Base-by-base conservation (phyloP, 2,329 filamentous ascomycete genomes). In the Diplodia scrobiculata region DNA sequence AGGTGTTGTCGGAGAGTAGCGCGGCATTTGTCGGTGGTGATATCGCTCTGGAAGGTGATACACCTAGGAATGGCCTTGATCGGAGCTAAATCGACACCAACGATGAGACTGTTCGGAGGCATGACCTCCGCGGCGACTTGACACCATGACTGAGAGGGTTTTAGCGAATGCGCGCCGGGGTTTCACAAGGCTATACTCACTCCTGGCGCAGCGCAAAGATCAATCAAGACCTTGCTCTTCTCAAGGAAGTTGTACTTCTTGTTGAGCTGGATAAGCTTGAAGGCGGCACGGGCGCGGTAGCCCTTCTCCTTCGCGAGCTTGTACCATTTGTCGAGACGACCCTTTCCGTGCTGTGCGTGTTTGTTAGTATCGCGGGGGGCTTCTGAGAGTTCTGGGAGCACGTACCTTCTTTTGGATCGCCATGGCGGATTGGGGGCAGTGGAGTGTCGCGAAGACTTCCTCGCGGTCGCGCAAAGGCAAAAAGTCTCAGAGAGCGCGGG, bases 161-260 rank as follows among this genome's bases (percentile, higher is more conserved):
- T 66, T 38, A 66, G 65, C 50, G 21, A 32, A n/a, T 14, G 32
- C 10, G 41, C 19, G 29, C 27, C 17, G 10, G 9, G 2, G 32
- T 54, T 10, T 5, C 10, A 21, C 7, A 6, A 27, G 38, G 59
- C 68, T n/a, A 19, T 36, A 83, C 88, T 76, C 83, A 91, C 89
- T 79, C 95, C 95, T 36, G 95, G 95, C 21, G 95, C 95, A 70
- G 95, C 95, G 81, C 95, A 99, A 76, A 99, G 90, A 89, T 99
- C 96, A 77, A 99, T 84, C 68, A 97, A 83, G 73, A 98, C 95
- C 83, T 91, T 96, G 80, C 92, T 96, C 84, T 96, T 94, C 79
- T 98, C 92, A 72, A 99, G 83, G 79, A 99, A 99, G 71, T 92
- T 91, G 89, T 96, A 99, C 78, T 97, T 98, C 81, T 98, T 97